Percentiles rank a stretch among this genome's conserved stretches.
Conservation (phyloP, 1,139 yeast genomes). For the Chernovozyma sophiae-reginae region DNA sequence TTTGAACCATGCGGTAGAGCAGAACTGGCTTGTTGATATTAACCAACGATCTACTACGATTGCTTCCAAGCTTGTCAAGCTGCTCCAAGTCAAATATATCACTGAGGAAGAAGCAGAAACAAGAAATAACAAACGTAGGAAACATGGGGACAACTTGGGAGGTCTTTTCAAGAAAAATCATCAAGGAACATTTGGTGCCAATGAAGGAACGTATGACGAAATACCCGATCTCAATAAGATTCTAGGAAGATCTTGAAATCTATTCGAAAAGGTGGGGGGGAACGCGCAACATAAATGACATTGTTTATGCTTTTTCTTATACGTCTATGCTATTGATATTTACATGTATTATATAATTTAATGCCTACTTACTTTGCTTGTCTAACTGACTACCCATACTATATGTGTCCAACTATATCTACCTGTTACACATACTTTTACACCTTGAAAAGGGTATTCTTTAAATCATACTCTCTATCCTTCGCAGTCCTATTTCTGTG, state of each 20-base stretch:
- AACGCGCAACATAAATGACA: too few species aligned
- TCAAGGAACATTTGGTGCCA: constrained; percentile 24
- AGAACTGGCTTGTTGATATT: constrained; percentile 16
- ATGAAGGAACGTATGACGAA: constrained; percentile 27
- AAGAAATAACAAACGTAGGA: constrained; percentile 14
- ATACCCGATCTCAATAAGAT: constrained; percentile 31
- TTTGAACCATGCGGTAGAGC: constrained; percentile 12
- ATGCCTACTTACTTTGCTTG: too few species aligned
- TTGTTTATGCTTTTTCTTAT: too few species aligned
- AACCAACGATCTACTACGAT: constrained; percentile 11
- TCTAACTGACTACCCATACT: too few species aligned
- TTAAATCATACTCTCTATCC: constrained; percentile 40
- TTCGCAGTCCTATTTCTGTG: constrained; percentile 42
- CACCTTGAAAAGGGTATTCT: constrained; percentile 35
- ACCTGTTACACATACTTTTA: too few species aligned
- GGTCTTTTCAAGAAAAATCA: constrained; percentile 11
- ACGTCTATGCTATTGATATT: neutral
- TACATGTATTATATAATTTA: neutral
- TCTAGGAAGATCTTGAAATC: too few species aligned
- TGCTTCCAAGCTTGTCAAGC: constrained; percentile 18
- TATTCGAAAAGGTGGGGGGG: too few species aligned
- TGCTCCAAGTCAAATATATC: constrained; percentile 17
- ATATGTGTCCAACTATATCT: too few species aligned
- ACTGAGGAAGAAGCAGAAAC: constrained; percentile 12
- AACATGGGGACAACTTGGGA: constrained; percentile 10